Percentiles rank a stretch among this genome's conserved stretches.
These are phyloP conservation scores for Podospora comata DNA, from an alignment of 495 filamentous ascomycete genomes.

Conservation along the genomic window DNA sequence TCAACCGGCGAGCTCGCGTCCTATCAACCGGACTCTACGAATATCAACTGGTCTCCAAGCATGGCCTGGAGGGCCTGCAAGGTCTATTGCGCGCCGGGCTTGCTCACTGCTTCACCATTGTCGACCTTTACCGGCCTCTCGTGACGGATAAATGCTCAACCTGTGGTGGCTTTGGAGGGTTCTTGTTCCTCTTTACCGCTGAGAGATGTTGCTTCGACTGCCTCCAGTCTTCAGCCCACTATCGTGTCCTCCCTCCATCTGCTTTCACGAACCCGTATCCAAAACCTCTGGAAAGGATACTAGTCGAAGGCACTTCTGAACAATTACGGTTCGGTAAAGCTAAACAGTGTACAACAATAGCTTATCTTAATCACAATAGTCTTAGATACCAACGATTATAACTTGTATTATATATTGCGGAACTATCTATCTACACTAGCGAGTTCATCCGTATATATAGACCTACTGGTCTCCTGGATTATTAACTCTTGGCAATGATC, in stretches of 20 bases:
- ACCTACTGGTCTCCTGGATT: too few relatives aligned
- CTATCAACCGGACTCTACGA: constrained; percentile 10
- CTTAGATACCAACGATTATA: too few relatives aligned
- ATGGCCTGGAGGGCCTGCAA: constrained; percentile 12
- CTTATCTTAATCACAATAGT: too few relatives aligned
- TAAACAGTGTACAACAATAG: too few relatives aligned
- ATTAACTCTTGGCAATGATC: too few relatives aligned
- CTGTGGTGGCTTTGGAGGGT: constrained; percentile 10
- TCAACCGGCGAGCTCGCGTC: background rate
- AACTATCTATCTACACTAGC: too few relatives aligned
- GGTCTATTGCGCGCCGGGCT: constrained; percentile 13
- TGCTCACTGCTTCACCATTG: constrained; percentile 11
- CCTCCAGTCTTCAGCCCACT: constrained; percentile 15
- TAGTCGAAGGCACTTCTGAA: too few relatives aligned
- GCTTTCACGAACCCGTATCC: too few relatives aligned
- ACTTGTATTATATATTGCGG: too few relatives aligned
- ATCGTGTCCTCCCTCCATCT: constrained; percentile 14
- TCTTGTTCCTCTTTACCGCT: constrained; percentile 17
- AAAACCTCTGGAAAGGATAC: too few relatives aligned
- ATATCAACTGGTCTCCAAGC: constrained; percentile 8
- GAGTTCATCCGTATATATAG: too few relatives aligned
- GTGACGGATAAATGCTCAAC: constrained; percentile 16
- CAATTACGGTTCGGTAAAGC: too few relatives aligned
- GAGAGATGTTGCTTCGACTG: constrained; percentile 18
- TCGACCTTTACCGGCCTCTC: constrained; percentile 13